Conservation (phyloP, 1,139 yeast species). For the Hanseniaspora uvarum region DNA sequence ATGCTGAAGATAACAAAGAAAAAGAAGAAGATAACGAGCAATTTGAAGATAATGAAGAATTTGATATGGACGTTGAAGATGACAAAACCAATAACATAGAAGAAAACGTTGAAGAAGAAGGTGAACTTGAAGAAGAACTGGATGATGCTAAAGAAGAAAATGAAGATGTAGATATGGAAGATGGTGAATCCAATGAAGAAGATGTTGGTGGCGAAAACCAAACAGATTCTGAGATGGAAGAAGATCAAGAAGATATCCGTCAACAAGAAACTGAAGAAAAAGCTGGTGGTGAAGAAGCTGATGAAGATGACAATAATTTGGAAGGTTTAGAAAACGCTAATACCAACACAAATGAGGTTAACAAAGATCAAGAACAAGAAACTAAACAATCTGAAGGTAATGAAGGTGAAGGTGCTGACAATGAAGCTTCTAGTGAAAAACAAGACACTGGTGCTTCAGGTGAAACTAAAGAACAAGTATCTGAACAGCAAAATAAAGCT, state of each 20-base stretch:
- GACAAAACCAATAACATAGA: constrained; percentile 28
- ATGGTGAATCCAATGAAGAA: constrained; percentile 26
- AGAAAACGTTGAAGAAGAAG: constrained; percentile 27
- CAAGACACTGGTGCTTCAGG: constrained; percentile 64
- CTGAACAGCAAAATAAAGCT: constrained; percentile 29
- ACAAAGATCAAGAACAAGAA: constrained; percentile 54
- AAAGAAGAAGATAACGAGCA: constrained; percentile 34
- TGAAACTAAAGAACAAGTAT: constrained; percentile 46
- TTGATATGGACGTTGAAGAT: constrained; percentile 27
- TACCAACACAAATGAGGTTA: constrained; percentile 38
- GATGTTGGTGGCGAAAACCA: constrained; percentile 24
- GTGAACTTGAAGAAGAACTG: constrained; percentile 20
- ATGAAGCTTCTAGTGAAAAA: constrained; percentile 50
- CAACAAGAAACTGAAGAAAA: constrained; percentile 20
- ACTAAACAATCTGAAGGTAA: constrained; percentile 64
- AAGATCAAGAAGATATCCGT: constrained; percentile 15
- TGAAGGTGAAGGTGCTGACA: constrained; percentile 69
- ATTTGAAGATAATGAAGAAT: constrained; percentile 32
- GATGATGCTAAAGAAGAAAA: constrained; percentile 27
- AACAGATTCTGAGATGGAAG: constrained; percentile 17
- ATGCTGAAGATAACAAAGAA: constrained; percentile 46
- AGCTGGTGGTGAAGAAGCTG: constrained; percentile 29
- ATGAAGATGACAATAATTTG: constrained; percentile 29
- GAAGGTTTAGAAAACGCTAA: constrained; percentile 38
- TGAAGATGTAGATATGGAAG: constrained; percentile 24